Evolutionary conservation across 768 basidiomycete genomes (phyloP).

Genomic region (Russula dissimulans): DNA sequence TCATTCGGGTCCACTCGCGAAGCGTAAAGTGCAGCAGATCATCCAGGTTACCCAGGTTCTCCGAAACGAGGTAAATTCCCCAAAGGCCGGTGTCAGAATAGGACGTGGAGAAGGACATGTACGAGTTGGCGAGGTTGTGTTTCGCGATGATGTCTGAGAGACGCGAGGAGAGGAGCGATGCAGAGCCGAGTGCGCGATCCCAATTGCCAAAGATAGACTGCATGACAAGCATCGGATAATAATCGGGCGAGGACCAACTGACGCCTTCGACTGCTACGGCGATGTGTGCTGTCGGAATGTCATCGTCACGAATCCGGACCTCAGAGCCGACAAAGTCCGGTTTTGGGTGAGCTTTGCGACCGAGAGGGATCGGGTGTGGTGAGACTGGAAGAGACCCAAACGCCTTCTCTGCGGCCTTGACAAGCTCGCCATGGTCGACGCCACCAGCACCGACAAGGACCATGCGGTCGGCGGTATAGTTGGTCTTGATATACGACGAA

Average conservation of each 20-base stretch:
- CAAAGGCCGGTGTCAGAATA: conserved; percentile 99
- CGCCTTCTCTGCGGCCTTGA: conserved; percentile 90
- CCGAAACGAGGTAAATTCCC: conserved; percentile 96
- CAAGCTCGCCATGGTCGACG: conserved; percentile 84
- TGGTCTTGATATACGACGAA: conserved; percentile 84
- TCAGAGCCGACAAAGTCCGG: conserved; percentile 88
- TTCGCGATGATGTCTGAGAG: conserved; percentile 85
- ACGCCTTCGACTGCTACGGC: conserved; percentile 98
- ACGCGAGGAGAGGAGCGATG: conserved; percentile 80
- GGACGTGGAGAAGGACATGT: conserved; percentile 98
- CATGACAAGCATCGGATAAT: conserved; percentile 99
- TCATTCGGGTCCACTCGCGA: conserved; percentile 94
- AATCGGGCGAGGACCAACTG: conserved; percentile 95
- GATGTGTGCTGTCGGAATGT: conserved; percentile 79
- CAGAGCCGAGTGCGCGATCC: conserved; percentile 92
- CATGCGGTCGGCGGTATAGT: conserved; percentile 99
- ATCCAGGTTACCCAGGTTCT: conserved; percentile 90
- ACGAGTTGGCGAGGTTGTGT: conserved; percentile 97
- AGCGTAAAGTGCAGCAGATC: conserved; percentile 92
- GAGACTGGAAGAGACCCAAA: conserved; percentile 87
- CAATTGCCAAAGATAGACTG: conserved; percentile 98
- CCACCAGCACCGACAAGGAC: conserved; percentile 96
- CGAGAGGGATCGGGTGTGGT: conserved; percentile 79
- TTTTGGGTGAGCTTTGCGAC: conserved; percentile 64
- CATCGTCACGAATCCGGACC: conserved; percentile 92